These are phyloP conservation scores for Penicillium nucicola DNA, from an alignment of 495 filamentous ascomycete species.

Conservation along the genomic window DNA sequence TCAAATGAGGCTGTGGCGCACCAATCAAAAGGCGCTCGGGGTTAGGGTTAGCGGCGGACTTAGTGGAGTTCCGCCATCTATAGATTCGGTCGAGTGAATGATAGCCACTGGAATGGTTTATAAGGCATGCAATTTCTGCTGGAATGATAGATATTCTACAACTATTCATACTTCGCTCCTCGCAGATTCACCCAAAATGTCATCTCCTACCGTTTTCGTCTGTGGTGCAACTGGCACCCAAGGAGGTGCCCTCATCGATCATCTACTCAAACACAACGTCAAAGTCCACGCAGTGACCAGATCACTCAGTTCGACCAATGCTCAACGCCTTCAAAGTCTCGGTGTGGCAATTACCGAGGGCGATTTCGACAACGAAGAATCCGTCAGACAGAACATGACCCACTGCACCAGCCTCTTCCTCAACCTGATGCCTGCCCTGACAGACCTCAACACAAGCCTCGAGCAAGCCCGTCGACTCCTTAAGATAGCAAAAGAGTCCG, in stretches of 20 bases:
- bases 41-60: neutral
- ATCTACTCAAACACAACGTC: slow-evolving; percentile 34
- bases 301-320: slow-evolving; percentile 28
- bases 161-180: neutral
- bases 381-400: slow-evolving; percentile 30
- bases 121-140: neutral
- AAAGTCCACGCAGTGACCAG: slow-evolving; percentile 41
- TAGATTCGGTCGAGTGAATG: too few relatives aligned
- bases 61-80: slow-evolving; percentile 17
- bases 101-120: neutral
- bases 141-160: neutral
- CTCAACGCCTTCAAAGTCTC: slow-evolving; percentile 28
- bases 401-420: slow-evolving; percentile 49
- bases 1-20: neutral
- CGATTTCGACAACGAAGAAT: slow-evolving; percentile 35
- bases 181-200: slow-evolving; percentile 21
- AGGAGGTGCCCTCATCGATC: slow-evolving; percentile 39
- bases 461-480: slow-evolving; percentile 38
- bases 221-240: slow-evolving; percentile 49
- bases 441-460: slow-evolving; percentile 23
- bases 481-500: slow-evolving; percentile 35
- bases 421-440: slow-evolving; percentile 34
- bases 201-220: slow-evolving; percentile 37
- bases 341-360: slow-evolving; percentile 42
- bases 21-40: slow-evolving; percentile 6